Conservation (phyloP, 495 filamentous ascomycete species). For the Margaritispora aquatica region DNA sequence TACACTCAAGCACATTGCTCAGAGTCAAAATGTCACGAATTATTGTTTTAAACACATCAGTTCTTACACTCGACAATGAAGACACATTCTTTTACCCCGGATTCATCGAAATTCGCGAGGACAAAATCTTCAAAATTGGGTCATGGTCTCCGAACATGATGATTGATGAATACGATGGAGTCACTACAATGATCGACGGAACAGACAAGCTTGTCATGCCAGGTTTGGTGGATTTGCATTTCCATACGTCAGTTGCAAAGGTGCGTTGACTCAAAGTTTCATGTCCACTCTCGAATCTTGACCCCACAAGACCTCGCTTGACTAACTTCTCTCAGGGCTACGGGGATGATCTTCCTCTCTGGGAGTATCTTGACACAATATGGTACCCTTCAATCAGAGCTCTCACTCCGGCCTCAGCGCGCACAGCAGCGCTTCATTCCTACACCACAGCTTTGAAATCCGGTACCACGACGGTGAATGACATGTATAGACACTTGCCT, state of each 20-base stretch:
- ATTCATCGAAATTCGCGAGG: slow-evolving; percentile 3
- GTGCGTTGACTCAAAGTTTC: not conserved
- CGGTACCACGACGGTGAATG: slow-evolving; percentile 6
- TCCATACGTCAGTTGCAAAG: slow-evolving; percentile 11
- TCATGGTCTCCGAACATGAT: not conserved
- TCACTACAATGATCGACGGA: slow-evolving; percentile 3
- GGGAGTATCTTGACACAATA: slow-evolving; percentile 6
- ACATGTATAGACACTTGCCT: slow-evolving; percentile 5
- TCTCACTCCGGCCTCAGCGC: not conserved
- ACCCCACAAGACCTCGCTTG: not conserved
- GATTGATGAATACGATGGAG: not conserved
- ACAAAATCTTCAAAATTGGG: slow-evolving; percentile 1
- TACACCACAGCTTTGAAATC: slow-evolving; percentile 7
- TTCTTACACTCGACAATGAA: slow-evolving; percentile 1
- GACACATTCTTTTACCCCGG: slow-evolving; percentile 6
- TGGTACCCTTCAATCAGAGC: slow-evolving; percentile 6
- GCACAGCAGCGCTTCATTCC: slow-evolving; percentile 2
- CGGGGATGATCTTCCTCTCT: slow-evolving; percentile 1
- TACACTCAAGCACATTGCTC: too few relatives aligned
- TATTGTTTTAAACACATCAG: not conserved
- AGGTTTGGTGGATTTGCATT: slow-evolving; percentile 4
- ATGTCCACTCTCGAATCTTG: not conserved
- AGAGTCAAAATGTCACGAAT: slow-evolving; percentile 4
- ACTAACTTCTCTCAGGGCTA: not conserved
- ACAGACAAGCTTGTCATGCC: slow-evolving; percentile 8